Conservation (phyloP, 352 stramenopile genomes). For the Phytophthora pistaciae region DNA sequence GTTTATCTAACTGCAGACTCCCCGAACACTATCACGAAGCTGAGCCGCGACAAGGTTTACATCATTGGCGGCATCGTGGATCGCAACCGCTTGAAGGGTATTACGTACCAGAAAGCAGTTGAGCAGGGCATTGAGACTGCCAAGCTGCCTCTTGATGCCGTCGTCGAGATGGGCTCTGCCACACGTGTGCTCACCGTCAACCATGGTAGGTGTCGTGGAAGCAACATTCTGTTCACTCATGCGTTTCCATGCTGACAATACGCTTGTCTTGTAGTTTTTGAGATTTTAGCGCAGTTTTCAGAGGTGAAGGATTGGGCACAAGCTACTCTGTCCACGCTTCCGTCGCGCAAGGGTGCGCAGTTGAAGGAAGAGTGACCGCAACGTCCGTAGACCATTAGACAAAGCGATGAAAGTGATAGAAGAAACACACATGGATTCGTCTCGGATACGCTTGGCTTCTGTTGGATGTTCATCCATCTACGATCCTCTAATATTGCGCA, state of each 20-base stretch:
- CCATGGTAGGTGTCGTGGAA: conserved; percentile 62
- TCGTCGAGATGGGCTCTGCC: conserved; percentile 73
- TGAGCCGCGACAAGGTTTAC: conserved; percentile 94
- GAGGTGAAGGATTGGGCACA: conserved; percentile 81
- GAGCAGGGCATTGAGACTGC: conserved; percentile 92
- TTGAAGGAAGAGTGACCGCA: conserved; percentile 47
- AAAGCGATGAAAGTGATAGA: conserved; percentile 14
- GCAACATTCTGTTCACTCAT: not conserved
- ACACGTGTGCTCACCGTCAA: conserved; percentile 91
- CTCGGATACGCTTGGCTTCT: not conserved
- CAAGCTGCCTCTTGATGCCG: conserved; percentile 92
- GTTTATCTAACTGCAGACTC: conserved; percentile 97
- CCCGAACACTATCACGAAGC: conserved; percentile 88
- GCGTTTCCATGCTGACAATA: not conserved
- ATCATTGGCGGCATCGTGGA: conserved; percentile 98
- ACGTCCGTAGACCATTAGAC: conserved; percentile 22
- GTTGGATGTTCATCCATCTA: conserved; percentile 13
- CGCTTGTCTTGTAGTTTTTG: conserved; percentile 62
- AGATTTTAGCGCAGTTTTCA: conserved; percentile 79
- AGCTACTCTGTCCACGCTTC: conserved; percentile 72
- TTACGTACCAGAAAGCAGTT: conserved; percentile 93
- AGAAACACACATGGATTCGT: conserved; percentile 10
- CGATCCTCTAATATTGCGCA: conserved; percentile 71
- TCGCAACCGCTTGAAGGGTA: conserved; percentile 95
- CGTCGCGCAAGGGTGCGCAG: conserved; percentile 73